Percentiles rank a stretch among this genome's conserved stretches.
phyloP scores from a whole-genome alignment of 345 rosid species.

The Gossypium sturtianum region DNA sequence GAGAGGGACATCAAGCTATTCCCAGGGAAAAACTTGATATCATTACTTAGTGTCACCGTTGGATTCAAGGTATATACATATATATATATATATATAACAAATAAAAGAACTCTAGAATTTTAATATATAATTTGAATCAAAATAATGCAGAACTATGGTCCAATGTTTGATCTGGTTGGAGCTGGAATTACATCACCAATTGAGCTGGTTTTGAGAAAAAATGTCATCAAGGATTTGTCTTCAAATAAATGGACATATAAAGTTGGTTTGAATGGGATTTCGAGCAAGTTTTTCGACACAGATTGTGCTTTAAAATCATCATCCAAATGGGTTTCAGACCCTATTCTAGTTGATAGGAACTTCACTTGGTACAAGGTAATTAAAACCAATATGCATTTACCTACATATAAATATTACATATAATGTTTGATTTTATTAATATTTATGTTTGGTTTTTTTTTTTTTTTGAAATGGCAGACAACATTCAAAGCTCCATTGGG shows the following conservation, averaged over 20 bases:
- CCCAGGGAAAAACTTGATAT: constrained; percentile 15
- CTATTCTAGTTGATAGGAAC: constrained; percentile 9
- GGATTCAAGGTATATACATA: constrained; percentile 25
- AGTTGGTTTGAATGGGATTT: constrained; percentile 32
- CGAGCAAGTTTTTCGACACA: not conserved
- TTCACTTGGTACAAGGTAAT: constrained; percentile 51
- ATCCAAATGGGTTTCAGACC: constrained; percentile 7
- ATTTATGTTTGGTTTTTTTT: not conserved
- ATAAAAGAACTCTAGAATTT: too few relatives aligned
- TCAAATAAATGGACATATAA: too few relatives aligned
- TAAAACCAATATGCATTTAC: not conserved
- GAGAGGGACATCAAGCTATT: constrained; percentile 15
- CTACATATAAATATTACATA: not conserved
- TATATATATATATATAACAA: not conserved
- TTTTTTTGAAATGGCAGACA: constrained; percentile 16
- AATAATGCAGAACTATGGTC: too few relatives aligned
- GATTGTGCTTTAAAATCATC: not conserved
- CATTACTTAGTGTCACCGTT: constrained; percentile 27
- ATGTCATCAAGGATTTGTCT: too few relatives aligned
- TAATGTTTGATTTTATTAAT: not conserved
- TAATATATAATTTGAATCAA: too few relatives aligned
- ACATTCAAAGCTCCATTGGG: constrained; percentile 31
- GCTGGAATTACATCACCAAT: too few relatives aligned
- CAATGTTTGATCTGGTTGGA: too few relatives aligned
- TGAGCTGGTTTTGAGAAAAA: too few relatives aligned